phyloP scores from a whole-genome alignment of 306 rosid species.

The Medicago ruthenica region DNA sequence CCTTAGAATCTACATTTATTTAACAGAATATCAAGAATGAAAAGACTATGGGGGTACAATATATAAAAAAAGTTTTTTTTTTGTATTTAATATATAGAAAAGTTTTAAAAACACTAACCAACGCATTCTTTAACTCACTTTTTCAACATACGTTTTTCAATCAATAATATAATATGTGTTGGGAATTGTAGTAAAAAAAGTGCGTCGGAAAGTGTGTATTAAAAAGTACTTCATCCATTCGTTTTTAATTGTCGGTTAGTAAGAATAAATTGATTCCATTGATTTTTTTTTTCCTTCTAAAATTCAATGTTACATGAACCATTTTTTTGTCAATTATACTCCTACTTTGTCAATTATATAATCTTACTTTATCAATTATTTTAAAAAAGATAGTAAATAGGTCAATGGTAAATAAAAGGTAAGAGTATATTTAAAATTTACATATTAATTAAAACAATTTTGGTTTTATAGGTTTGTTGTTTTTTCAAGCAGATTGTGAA shows the following conservation, averaged over 20 bases:
- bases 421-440: not conserved
- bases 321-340: not conserved
- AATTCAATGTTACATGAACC: not conserved
- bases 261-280: not conserved
- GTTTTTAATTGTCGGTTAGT: not conserved
- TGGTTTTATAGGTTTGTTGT: not conserved
- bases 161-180: not conserved
- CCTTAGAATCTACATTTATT: too few relatives aligned
- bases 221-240: not conserved
- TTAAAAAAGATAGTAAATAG: too few relatives aligned
- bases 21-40: too few relatives aligned
- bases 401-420: not conserved
- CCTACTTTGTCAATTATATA: too few relatives aligned
- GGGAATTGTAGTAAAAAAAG: not conserved
- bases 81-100: too few relatives aligned
- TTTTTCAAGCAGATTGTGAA: constrained; percentile 57
- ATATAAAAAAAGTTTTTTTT: too few relatives aligned
- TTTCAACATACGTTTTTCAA: not conserved
- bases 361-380: not conserved
- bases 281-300: not conserved
- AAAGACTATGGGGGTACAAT: too few relatives aligned
- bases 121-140: too few relatives aligned
- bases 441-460: not conserved
- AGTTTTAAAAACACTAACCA: too few relatives aligned
- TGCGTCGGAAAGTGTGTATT: not conserved